Base-by-base conservation (phyloP, 495 filamentous ascomycete genomes). In the Penicillium cosmopolitanum region DNA sequence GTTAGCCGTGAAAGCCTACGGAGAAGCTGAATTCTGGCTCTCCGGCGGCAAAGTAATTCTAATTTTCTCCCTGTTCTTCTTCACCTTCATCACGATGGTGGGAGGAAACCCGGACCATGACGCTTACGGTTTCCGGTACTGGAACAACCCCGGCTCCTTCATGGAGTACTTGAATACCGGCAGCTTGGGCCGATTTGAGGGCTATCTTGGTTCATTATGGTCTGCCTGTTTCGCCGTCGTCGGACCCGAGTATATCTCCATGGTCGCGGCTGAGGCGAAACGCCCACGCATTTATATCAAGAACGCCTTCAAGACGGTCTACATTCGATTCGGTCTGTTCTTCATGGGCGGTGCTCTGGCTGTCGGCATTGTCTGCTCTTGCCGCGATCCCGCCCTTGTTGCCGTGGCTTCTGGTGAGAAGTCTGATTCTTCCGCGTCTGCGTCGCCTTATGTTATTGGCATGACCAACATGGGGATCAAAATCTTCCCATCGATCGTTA, bases 161-260 rank as follows among this genome's bases (percentile, higher is more conserved):
- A 69, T 66, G 36, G 83, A 86, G 62, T 75, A 87, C 55, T 84
- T 88, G 63, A 76, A 79, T 50, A 78, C 77, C 0, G 90, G 89
- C 3, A 34, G 69, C n/a, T 73, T 89, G 0, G 91, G 91, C 43
- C 82, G 84, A 12, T 92, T 88, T 58, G 73, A 90, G 53, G 89
- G 90, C 1, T 91, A 92, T 58, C 73, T 92, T 15, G 82, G 85
- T 40, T 85, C 87, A 43, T 65, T 94, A 2, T 89, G 88, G 66
- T 84, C 65, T 2, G 68, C 68, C 10, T 58, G 55, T 43, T 68
- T 81, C 38, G 53, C 58, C 16, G 68, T 71, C 10, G 71, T 74
- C 10, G 90, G 90, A 4, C 89, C 89, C 0, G 91, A 93, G 65
- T 93, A 92, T 65, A 86, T 93, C 48, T 83, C 85, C 52, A 93